Evolutionary conservation across 2,329 filamentous ascomycete genomes (phyloP).

Genomic region (Xylariaceae sp.): DNA sequence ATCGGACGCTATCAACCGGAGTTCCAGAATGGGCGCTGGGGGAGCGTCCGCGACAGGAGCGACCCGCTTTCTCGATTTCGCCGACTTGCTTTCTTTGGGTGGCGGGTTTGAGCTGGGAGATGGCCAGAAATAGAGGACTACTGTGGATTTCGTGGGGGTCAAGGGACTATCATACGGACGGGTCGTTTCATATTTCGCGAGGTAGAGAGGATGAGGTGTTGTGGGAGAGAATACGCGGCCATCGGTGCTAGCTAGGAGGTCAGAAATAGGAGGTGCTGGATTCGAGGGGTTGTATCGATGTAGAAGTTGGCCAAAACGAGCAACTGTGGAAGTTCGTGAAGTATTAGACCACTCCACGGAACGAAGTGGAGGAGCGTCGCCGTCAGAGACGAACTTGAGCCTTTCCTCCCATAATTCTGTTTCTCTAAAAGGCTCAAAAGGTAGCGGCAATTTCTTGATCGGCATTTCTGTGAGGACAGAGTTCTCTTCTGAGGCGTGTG

Average conservation of each 20-base stretch:
- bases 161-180: slow-evolving; percentile 24
- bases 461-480: background rate
- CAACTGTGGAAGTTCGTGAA: slow-evolving; percentile 33
- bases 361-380: slow-evolving; percentile 13
- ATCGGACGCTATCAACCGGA: slow-evolving; percentile 36
- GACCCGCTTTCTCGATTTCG: slow-evolving; percentile 1
- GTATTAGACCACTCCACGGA: slow-evolving; percentile 26
- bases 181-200: slow-evolving; percentile 35
- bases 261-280: slow-evolving; percentile 12
- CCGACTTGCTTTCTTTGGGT: background rate
- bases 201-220: slow-evolving; percentile 45
- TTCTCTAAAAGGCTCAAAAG: slow-evolving; percentile 18
- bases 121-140: slow-evolving; percentile 47
- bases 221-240: slow-evolving; percentile 42
- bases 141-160: slow-evolving; percentile 29
- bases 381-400: background rate
- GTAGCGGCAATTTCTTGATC: slow-evolving; percentile 19
- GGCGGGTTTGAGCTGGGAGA: slow-evolving; percentile 21
- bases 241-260: slow-evolving; percentile 20
- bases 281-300: slow-evolving; percentile 17
- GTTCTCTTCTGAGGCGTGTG: slow-evolving; percentile 12
- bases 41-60: slow-evolving; percentile 20
- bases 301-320: slow-evolving; percentile 51
- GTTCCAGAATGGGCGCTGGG: slow-evolving; percentile 35
- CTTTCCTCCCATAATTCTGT: background rate